These are phyloP conservation scores for Fusarium protoensiforme DNA, from an alignment of 2,329 filamentous ascomycete species.

Conservation along the genomic window DNA sequence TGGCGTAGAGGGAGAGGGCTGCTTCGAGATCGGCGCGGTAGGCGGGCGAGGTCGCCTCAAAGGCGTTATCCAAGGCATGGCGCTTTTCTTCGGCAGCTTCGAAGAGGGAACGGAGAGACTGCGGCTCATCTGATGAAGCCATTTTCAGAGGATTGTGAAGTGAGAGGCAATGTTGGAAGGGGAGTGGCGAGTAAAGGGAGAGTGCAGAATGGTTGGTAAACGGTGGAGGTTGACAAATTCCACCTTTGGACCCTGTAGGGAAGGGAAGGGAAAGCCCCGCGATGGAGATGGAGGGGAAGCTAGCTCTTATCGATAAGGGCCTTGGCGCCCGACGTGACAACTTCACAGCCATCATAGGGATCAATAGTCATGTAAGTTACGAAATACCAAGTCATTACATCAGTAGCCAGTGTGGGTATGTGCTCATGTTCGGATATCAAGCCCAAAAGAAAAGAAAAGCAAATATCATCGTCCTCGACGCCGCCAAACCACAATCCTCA, in stretches of 20 bases:
- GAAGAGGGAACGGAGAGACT: slow-evolving; percentile 62
- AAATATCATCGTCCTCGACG: slow-evolving; percentile 28
- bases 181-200: not conserved
- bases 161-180: not conserved
- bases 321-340: not conserved
- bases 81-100: slow-evolving; percentile 63
- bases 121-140: slow-evolving; percentile 55
- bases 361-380: not conserved
- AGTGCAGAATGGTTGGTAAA: not conserved
- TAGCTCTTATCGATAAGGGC: slow-evolving; percentile 39
- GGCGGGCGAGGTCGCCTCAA: slow-evolving; percentile 70
- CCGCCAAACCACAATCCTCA: slow-evolving; percentile 6
- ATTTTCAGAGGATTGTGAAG: slow-evolving; percentile 33
- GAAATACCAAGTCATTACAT: not conserved
- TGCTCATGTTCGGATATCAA: slow-evolving; percentile 22
- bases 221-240: slow-evolving; percentile 35
- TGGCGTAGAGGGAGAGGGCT: slow-evolving; percentile 77
- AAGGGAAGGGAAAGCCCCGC: slow-evolving; percentile 26
- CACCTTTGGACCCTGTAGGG: slow-evolving; percentile 7
- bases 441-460: not conserved
- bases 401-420: not conserved
- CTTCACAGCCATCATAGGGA: not conserved
- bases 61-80: slow-evolving; percentile 70
- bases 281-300: slow-evolving; percentile 14
- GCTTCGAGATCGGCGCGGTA: slow-evolving; percentile 75